phyloP scores from a whole-genome alignment of 2,329 filamentous ascomycete genomes.

The Hirsutella thompsonii region DNA sequence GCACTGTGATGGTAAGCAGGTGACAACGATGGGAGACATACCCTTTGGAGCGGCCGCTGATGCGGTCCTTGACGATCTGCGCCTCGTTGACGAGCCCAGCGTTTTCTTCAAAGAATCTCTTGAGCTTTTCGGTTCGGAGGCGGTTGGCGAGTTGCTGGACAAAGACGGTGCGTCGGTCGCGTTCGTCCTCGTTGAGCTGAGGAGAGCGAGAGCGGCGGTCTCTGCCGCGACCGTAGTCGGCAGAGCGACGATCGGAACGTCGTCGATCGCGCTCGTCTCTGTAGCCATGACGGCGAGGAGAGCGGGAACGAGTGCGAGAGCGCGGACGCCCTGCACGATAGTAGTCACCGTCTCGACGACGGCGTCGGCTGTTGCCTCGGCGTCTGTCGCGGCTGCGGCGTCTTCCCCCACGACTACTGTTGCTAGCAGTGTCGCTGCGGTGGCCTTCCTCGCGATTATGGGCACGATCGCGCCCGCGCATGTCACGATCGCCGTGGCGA shows the following conservation, averaged over 20 bases:
- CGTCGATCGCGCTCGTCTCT: constrained; percentile 37
- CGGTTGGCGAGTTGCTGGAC: constrained; percentile 96
- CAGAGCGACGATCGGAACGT: constrained; percentile 36
- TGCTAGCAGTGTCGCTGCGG: constrained; percentile 64
- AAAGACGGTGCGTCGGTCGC: constrained; percentile 92
- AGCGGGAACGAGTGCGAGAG: constrained; percentile 58
- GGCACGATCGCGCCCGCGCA: constrained; percentile 40
- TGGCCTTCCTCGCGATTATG: constrained; percentile 52
- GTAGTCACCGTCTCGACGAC: constrained; percentile 62
- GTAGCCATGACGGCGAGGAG: constrained; percentile 48
- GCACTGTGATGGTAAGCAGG: constrained; percentile 9
- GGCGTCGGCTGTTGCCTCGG: constrained; percentile 53
- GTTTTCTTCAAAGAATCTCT: constrained; percentile 91
- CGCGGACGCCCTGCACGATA: constrained; percentile 43
- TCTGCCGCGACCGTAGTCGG: constrained; percentile 40
- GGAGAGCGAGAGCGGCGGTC: constrained; percentile 42
- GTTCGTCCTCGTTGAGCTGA: constrained; percentile 83
- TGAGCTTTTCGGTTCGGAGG: constrained; percentile 81
- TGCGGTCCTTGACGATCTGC: constrained; percentile 95
- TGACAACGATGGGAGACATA: constrained; percentile 31
- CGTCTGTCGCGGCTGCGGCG: constrained; percentile 62
- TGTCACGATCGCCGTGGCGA: constrained; percentile 32
- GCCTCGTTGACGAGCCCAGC: constrained; percentile 91
- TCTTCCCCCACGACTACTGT: constrained; percentile 68
- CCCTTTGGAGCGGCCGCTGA: constrained; percentile 96